Base-by-base conservation (phyloP, 1,284 basidiomycete genomes). In the Rhodotorula sp. region DNA sequence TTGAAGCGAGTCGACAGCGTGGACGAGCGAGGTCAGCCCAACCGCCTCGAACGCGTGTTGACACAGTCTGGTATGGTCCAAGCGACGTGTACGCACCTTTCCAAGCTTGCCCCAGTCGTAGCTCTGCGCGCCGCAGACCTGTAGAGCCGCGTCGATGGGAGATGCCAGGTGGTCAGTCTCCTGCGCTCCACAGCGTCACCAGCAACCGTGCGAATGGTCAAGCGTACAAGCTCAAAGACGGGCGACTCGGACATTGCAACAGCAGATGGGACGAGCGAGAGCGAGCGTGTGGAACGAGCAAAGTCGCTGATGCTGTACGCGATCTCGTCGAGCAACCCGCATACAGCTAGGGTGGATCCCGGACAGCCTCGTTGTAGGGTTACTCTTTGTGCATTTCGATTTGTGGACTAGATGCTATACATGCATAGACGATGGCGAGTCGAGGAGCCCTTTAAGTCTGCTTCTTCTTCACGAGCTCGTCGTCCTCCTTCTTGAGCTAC, bases 51-150 rank as follows among this genome's bases (percentile, higher is more conserved):
- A 2, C 13, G 4, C 22, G 49, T 24, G 36, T 22, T 19, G 7
- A 39, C n/a, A 22, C 17, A 2, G 2, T 1, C 9, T 27, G n/a
- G 1, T 3, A 15, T n/a, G n/a, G 49, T n/a, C 2, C 6, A n/a
- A 29, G 39, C 27, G 46, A 54, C 2, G 39, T 4, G 39, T 27
- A 24, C 71, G 62, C 15, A 75, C 74, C 72, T 76, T 77, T 32
- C 84, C 85, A n/a, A 83, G 80, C 78, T 85, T 85, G 19, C 85
- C 85, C 85, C 85, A 86, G 66, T 84, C 84, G 75, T 86, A 82
- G 36, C 77, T 79, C 71, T 82, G 80, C 13, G 77, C 76, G 52
- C 74, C 74, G 54, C 66, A 75, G 49, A 71, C 67, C 74, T 75
- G 62, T 29, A 19, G 48, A 20, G n/a, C 13, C 39, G 39, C 39